Evolutionary conservation across 2,329 filamentous ascomycete genomes (phyloP).

Genomic region (Pseudogymnoascus sp.): DNA sequence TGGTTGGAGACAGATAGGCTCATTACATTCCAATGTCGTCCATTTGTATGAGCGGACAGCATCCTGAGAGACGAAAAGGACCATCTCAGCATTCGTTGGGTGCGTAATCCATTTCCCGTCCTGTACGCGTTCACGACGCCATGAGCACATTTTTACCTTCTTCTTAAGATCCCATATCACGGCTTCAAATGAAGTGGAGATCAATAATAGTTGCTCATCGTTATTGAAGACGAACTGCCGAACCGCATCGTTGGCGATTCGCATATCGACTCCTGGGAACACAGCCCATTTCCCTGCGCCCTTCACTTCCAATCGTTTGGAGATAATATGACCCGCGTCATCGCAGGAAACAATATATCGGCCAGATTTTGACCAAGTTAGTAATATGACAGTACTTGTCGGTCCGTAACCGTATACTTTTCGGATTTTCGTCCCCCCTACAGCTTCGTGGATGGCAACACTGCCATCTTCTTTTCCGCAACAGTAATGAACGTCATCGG

Average conservation of each 20-base stretch:
- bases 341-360: slow-evolving; percentile 17
- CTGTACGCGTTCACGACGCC: neutral
- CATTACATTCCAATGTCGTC: neutral
- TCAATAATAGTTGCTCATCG: slow-evolving; percentile 13
- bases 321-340: slow-evolving; percentile 15
- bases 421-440: slow-evolving; percentile 5
- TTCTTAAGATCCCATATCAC: neutral
- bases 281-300: slow-evolving; percentile 13
- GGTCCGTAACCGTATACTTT: neutral
- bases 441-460: slow-evolving; percentile 17
- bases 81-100: neutral
- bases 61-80: neutral
- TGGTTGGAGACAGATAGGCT: neutral
- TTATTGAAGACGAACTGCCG: slow-evolving; percentile 14
- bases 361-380: neutral
- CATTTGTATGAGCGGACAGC: neutral
- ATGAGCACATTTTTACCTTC: neutral
- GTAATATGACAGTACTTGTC: neutral
- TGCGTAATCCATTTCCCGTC: neutral
- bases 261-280: slow-evolving; percentile 14
- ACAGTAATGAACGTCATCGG: slow-evolving; percentile 17
- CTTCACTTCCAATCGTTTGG: slow-evolving; percentile 12
- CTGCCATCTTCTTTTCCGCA: slow-evolving; percentile 22
- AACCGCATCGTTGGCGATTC: slow-evolving; percentile 7
- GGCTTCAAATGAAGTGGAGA: neutral